Evolutionary conservation across 1,139 yeast species (phyloP).

Genomic region (Meyerozyma sp.): DNA sequence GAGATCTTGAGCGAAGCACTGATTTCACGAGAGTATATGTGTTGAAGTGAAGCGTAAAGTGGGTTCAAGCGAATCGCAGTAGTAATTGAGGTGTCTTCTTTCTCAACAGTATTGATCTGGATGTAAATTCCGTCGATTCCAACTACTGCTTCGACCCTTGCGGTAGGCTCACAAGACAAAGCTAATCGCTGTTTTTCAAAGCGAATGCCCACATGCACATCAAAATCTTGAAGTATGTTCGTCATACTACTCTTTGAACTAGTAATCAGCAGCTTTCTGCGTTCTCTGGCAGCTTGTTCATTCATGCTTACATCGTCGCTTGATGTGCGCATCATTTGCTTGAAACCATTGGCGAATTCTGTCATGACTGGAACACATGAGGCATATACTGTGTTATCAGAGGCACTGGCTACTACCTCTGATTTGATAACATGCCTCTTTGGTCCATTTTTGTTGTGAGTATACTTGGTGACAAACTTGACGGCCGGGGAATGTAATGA

Average conservation of each 20-base stretch:
- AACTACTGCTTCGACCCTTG: conserved; percentile 83
- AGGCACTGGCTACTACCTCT: conserved; percentile 62
- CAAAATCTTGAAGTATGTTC: conserved; percentile 45
- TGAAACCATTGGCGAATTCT: conserved; percentile 49
- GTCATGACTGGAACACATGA: conserved; percentile 73
- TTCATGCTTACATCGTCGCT: conserved; percentile 1
- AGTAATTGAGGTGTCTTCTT: conserved; percentile 34
- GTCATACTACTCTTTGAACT: background rate
- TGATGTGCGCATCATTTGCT: conserved; percentile 27
- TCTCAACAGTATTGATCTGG: conserved; percentile 50
- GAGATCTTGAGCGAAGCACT: conserved; percentile 70
- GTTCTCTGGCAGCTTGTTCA: background rate
- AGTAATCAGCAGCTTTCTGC: background rate
- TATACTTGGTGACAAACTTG: conserved; percentile 39
- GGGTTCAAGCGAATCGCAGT: conserved; percentile 43
- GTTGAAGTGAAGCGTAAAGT: conserved; percentile 72
- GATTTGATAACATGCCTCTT: conserved; percentile 44
- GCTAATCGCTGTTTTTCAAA: conserved; percentile 71
- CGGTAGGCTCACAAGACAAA: conserved; percentile 88
- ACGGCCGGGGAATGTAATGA: conserved; percentile 76
- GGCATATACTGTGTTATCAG: conserved; percentile 66
- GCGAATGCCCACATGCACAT: conserved; percentile 57
- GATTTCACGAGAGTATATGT: conserved; percentile 81
- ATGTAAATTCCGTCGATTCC: conserved; percentile 61
- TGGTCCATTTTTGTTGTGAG: conserved; percentile 17